A percentile compares a stretch with the other conserved stretches of the same genome.
These are phyloP conservation scores for Myotisia sp. DNA, from an alignment of 2,329 filamentous ascomycete species.

Conservation along the genomic window DNA sequence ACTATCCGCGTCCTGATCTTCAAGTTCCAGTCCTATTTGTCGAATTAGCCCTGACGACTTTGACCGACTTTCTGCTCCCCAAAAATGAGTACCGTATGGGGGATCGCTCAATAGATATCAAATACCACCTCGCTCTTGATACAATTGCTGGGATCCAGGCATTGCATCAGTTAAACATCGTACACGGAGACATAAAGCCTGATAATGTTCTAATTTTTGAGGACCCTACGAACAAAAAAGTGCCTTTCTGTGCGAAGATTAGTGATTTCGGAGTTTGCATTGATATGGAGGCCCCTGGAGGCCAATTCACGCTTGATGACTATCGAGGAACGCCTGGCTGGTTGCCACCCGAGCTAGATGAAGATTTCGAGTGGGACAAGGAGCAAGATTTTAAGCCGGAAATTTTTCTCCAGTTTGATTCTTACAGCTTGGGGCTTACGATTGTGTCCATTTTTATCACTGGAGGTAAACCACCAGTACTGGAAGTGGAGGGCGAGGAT, in stretches of 20 bases:
- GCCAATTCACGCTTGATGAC: constrained; percentile 14
- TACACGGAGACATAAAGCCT: constrained; percentile 20
- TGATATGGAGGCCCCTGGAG: constrained; percentile 15
- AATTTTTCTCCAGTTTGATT: constrained; percentile 18
- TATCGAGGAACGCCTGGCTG: constrained; percentile 17
- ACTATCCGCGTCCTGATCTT: constrained; percentile 17
- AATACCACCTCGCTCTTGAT: constrained; percentile 17
- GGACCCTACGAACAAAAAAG: constrained; percentile 10
- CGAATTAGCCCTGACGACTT: constrained; percentile 17
- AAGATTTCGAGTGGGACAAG: constrained; percentile 8
- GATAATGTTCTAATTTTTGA: constrained; percentile 20
- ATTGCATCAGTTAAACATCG: constrained; percentile 16
- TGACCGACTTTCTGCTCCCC: constrained; percentile 15
- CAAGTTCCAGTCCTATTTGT: constrained; percentile 18
- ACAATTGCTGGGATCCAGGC: constrained; percentile 15
- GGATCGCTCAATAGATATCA: constrained; percentile 9
- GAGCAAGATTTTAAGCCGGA: constrained; percentile 13
- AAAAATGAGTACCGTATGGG: constrained; percentile 10
- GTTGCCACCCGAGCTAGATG: constrained; percentile 14
- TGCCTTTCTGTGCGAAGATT: constrained; percentile 17
- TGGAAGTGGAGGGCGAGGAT: constrained; percentile 8
- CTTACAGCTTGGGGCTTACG: constrained; percentile 17
- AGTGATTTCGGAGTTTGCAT: constrained; percentile 21
- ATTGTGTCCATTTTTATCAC: constrained; percentile 16
- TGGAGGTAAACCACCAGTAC: constrained; percentile 9